Percentiles rank a stretch among this genome's conserved stretches.
Conservation (phyloP, 352 stramenopile genomes). For the Phytopythium boreale region DNA sequence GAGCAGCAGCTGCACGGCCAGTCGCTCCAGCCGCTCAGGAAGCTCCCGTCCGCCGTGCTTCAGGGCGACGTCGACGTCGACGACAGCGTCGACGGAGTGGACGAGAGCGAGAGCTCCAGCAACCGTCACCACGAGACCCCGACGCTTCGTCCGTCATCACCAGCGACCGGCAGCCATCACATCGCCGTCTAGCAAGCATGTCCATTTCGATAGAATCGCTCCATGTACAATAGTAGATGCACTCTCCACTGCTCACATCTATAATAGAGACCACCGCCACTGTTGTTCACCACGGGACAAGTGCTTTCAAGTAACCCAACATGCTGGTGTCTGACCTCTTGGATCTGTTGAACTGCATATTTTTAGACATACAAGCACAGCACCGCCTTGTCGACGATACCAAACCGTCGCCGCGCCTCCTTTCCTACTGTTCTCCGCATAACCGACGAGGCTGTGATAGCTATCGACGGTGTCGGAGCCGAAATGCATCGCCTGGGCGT, state of each 20-base stretch:
- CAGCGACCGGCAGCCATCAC: slow-evolving; percentile 3
- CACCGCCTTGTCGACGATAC: neutral
- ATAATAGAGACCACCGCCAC: no score
- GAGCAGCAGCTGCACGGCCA: slow-evolving; percentile 24
- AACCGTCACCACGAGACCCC: neutral
- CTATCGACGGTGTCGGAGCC: neutral
- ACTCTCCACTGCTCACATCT: neutral
- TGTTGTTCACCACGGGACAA: no score
- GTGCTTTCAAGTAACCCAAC: neutral
- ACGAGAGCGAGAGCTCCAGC: neutral
- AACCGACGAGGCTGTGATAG: neutral
- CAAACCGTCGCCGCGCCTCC: neutral
- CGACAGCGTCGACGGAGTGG: neutral
- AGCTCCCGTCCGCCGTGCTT: slow-evolving; percentile 36
- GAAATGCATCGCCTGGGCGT: slow-evolving; percentile 73
- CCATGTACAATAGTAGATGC: slow-evolving; percentile 7
- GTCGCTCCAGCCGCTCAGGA: slow-evolving; percentile 39
- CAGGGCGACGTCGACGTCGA: neutral
- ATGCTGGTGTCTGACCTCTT: neutral
- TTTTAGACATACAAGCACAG: neutral
- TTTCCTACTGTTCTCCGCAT: neutral
- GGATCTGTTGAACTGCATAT: neutral
- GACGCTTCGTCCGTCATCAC: neutral
- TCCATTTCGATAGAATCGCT: slow-evolving; percentile 1
- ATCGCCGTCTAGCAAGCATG: slow-evolving; percentile 11